These are phyloP conservation scores for Tetrahymena malaccensis DNA, from an alignment of 73 alveolate species.

Conservation along the genomic window DNA sequence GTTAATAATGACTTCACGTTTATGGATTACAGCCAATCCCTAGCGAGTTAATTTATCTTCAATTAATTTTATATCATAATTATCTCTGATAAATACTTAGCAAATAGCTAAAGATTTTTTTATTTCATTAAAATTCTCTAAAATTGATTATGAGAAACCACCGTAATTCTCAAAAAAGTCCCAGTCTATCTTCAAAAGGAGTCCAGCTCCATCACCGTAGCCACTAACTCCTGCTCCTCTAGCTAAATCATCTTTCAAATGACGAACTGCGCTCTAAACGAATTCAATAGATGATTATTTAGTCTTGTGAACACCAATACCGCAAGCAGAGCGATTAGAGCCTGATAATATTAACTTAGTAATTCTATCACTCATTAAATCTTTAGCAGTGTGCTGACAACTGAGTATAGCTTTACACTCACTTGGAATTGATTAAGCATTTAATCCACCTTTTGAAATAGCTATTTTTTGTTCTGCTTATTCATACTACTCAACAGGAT, in stretches of 20 bases:
- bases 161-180: not conserved
- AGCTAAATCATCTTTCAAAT: not conserved
- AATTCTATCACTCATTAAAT: not conserved
- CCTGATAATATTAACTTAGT: not conserved
- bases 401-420: not conserved
- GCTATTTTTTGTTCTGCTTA: not conserved
- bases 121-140: not conserved
- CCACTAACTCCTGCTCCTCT: not conserved
- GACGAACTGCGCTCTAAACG: not conserved
- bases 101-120: not conserved
- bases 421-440: not conserved
- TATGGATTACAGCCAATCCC: not conserved
- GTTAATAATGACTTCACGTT: not conserved
- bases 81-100: not conserved
- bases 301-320: not conserved
- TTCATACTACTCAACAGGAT: not conserved
- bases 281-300: not conserved
- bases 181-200: not conserved
- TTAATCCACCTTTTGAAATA: not conserved
- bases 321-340: not conserved
- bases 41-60: not conserved
- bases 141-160: not conserved
- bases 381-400: not conserved
- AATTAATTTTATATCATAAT: not conserved
- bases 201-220: not conserved